Evolutionary conservation across 164 flowering plant genomes (phyloP), one percentile per base, ranked within the genome.

Genomic region (Sextonia rubra): DNA sequence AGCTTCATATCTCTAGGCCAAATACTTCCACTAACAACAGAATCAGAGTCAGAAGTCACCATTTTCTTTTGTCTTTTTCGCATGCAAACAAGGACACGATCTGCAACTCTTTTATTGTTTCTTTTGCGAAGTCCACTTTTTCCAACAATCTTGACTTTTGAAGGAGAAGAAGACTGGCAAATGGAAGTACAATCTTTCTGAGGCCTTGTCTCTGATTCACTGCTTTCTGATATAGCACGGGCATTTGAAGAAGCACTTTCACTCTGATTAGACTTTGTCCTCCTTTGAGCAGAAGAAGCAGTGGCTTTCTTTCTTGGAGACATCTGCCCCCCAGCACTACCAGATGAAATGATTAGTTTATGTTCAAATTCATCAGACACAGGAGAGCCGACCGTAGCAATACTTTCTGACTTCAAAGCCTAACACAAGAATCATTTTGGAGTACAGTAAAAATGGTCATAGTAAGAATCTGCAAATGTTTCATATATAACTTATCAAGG

Each of bases 231-330:
- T 70, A 81, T 70, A 74, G 81, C 80, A 80, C 80, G 88, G 70
- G 86, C 92, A 86, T 87, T 88, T 44, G 94, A 89, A 66, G 96
- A 89, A 70, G 90, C 90, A 84, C 91, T 90, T 78, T 91, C 98
- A 82, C 87, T 89, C 81, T 80, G 97, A 77, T 74, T 75, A 63
- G 86, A 83, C 79, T 96, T 96, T 44, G 76, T 66, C 78, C 77
- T 82, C 77, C 77, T 82, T 70, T 80, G 82, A 72, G 64, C 69
- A 78, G 86, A 77, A 64, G 81, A 65, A 76, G 75, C 85, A 72
- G 80, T 73, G 23, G 73, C 52, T 77, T 86, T 90, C 77, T 82
- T 88, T 75, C 77, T 82, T 4, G 84, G 74, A 61, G 77, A 76
- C 44, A 71, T 68, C 74, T 79, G 80, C 75, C 74, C 73, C 62